Base-by-base conservation (phyloP, 1,139 yeast genomes). In the Arxiozyma slooffiae region DNA sequence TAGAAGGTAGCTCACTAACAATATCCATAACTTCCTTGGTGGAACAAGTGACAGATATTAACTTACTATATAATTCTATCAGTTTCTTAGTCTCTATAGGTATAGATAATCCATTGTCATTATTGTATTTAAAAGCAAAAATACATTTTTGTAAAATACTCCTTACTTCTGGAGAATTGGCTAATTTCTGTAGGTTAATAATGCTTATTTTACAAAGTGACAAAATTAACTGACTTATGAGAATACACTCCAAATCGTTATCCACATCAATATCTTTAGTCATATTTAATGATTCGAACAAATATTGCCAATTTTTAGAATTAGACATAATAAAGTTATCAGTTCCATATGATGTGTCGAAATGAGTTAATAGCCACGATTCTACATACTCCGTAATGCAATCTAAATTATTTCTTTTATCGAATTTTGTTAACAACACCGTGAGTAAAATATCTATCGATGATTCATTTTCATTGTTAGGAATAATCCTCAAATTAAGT, bases 101-200 rank as follows among this genome's bases (percentile, higher is more conserved):
- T 24, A 41, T 18, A 17, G 11, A 21, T 7, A 16, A 7, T 23
- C 3, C 5, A 22, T 1, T 17, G 16, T n/a, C 23, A 17, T 38
- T 21, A 7, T 11, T 18, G n/a, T 3, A 30, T 30, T 14, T 7
- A 30, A n/a, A 30, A 38, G 9, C 22, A 21, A 20, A 26, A 14
- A 62, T 47, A 49, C 50, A 57, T 36, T 53, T 57, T 49, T 58
- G 63, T 9, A 57, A 50, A 21, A 53, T 30, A n/a, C 22, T 20
- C 20, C 40, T 45, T 14, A 45, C 2, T 16, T 26, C n/a, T 9
- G 20, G 2, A 7, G 26, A 39, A 26, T n/a, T 22, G 20, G 51
- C 52, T 20, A 53, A 40, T 44, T 37, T 41, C 40, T 53, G 55
- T 24, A 41, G 41, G 41, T 49, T 51, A 14, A 51, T 46, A 8